These are phyloP conservation scores for Nothomitra cinnamomea DNA, from an alignment of 2,329 filamentous ascomycete species.

Conservation along the genomic window DNA sequence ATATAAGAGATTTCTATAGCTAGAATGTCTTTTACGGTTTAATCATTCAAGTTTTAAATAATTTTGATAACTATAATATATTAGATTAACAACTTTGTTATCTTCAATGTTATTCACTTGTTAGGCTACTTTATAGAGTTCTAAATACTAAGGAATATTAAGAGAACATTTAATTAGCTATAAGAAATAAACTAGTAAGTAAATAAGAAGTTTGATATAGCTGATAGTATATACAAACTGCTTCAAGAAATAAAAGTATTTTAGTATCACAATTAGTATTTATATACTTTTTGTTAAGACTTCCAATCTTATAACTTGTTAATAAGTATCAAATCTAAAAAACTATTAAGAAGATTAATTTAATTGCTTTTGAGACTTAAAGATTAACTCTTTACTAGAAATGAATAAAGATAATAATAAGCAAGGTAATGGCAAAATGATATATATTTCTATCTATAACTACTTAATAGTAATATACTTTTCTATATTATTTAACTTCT, in stretches of 20 bases:
- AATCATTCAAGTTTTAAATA: too few species aligned
- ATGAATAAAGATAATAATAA: background rate
- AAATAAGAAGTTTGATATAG: background rate
- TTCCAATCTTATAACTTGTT: background rate
- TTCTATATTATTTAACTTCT: too few species aligned
- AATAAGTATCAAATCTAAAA: background rate
- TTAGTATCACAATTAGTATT: background rate
- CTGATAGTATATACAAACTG: background rate
- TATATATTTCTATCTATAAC: too few species aligned
- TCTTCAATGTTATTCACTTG: background rate
- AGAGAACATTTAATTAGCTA: background rate
- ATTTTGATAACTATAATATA: too few species aligned
- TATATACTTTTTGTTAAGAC: background rate
- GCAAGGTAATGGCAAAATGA: too few species aligned
- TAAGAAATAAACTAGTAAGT: background rate
- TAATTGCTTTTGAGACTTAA: background rate
- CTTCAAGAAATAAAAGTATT: background rate
- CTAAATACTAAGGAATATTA: background rate
- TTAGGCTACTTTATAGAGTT: background rate
- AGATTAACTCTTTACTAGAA: background rate
- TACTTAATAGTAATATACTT: too few species aligned
- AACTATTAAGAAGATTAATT: background rate
- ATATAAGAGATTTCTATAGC: background rate
- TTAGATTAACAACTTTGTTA: too few species aligned
- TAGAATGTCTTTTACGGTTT: background rate